Conservation (phyloP, 306 rosid species). For the Castanopsis chinensis region DNA sequence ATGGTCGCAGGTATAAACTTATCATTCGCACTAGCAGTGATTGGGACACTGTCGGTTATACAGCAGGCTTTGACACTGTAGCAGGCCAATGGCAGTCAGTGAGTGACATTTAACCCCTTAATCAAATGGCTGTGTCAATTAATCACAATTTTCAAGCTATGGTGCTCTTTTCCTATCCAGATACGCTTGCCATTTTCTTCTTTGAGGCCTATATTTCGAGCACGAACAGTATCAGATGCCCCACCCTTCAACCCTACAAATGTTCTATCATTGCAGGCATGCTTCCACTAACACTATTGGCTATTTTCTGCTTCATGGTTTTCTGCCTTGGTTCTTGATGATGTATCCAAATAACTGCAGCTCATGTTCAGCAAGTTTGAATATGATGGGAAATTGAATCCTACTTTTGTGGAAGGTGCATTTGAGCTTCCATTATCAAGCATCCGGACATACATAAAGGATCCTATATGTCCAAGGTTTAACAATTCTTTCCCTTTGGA, state of each 20-base stretch:
- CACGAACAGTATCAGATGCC: constrained; percentile 72
- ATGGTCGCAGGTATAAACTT: constrained; percentile 81
- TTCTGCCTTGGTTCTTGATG: constrained; percentile 17
- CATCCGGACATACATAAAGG: constrained; percentile 65
- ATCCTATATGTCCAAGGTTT: constrained; percentile 79
- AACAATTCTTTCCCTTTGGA: constrained; percentile 19
- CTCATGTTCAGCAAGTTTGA: constrained; percentile 98
- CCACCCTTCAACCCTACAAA: constrained; percentile 75
- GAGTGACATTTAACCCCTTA: constrained; percentile 22
- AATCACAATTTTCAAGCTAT: constrained; percentile 13
- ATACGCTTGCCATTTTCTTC: constrained; percentile 76
- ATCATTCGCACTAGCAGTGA: constrained; percentile 75
- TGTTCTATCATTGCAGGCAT: constrained; percentile 79
- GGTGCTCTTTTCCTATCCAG: constrained; percentile 37
- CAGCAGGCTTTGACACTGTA: constrained; percentile 69
- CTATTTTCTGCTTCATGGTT: constrained; percentile 26
- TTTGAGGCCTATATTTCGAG: constrained; percentile 84
- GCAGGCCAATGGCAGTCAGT: constrained; percentile 90
- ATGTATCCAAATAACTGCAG: constrained; percentile 49
- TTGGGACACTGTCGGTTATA: constrained; percentile 92
- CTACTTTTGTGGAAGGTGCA: constrained; percentile 73
- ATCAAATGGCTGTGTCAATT: neutral
- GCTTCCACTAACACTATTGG: constrained; percentile 31
- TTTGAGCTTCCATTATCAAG: constrained; percentile 85
- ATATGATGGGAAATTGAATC: constrained; percentile 85